Conservation (phyloP, 1,284 basidiomycete species). For the Trametes polyzona region DNA sequence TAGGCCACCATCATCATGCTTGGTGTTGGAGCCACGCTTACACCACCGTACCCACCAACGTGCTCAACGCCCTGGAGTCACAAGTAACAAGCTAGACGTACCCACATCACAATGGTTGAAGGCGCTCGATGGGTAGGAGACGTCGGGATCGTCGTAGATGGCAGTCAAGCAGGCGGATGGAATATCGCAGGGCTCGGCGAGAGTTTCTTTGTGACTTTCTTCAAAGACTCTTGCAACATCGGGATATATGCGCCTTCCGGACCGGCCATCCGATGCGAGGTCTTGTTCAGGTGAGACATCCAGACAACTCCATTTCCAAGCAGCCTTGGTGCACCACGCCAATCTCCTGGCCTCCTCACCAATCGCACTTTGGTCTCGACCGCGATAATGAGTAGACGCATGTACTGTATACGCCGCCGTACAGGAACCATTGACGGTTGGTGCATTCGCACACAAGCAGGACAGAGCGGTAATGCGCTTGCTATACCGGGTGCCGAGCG, state of each 20-base stretch:
- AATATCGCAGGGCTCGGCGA: neutral
- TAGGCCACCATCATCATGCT: neutral
- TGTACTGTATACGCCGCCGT: too few relatives aligned
- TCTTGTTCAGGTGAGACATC: slow-evolving; percentile 8
- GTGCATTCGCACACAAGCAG: neutral
- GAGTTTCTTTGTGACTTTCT: neutral
- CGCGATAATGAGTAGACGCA: too few relatives aligned
- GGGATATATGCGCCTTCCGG: neutral
- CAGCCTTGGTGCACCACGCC: neutral
- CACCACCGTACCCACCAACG: too few relatives aligned
- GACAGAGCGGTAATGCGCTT: neutral
- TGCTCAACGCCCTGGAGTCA: too few relatives aligned
- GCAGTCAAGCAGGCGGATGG: neutral
- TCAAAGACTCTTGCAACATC: neutral
- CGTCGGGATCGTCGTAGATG: neutral
- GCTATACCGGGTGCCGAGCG: neutral
- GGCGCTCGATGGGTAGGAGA: neutral
- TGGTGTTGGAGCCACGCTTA: too few relatives aligned
- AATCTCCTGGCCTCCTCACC: neutral
- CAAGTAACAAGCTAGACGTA: too few relatives aligned
- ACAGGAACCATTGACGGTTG: neutral
- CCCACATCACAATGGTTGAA: neutral
- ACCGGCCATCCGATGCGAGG: neutral
- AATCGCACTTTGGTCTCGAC: neutral
- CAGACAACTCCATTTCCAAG: neutral